phyloP scores from a whole-genome alignment of 768 basidiomycete species.

The Coprinellus aureogranulatus region DNA sequence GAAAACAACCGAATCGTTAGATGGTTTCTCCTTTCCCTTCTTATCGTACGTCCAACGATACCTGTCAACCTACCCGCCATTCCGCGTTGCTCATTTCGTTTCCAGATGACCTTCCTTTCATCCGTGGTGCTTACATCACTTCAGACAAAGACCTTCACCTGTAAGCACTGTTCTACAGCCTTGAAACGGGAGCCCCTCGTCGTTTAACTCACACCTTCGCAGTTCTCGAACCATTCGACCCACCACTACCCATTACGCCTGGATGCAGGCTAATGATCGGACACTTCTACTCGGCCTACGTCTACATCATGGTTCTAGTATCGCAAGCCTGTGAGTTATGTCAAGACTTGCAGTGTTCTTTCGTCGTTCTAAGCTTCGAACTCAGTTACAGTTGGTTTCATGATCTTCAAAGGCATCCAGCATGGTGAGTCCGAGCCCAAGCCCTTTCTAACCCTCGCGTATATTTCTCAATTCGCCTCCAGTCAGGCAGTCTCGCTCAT shows the following conservation, averaged over 20 bases:
- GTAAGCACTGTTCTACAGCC: too few species aligned
- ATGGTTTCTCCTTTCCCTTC: not conserved
- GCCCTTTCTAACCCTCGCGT: too few species aligned
- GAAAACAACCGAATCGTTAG: not conserved
- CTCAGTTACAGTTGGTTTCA: slow-evolving; percentile 3
- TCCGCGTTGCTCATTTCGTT: not conserved
- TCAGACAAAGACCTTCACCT: not conserved
- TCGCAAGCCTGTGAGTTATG: slow-evolving; percentile 6
- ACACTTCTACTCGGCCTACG: not conserved
- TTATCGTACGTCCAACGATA: not conserved
- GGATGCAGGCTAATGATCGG: not conserved
- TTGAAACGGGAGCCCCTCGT: not conserved
- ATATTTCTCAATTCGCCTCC: not conserved
- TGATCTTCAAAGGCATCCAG: not conserved
- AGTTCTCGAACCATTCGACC: not conserved
- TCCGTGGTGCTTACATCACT: not conserved
- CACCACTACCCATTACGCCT: not conserved
- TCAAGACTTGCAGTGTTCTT: not conserved
- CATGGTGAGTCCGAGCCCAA: not conserved
- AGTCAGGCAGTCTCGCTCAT: slow-evolving; percentile 1
- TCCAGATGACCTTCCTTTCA: not conserved
- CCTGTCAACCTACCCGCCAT: not conserved
- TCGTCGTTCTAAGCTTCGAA: not conserved
- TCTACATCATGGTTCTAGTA: slow-evolving; percentile 1
- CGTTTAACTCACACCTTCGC: not conserved